Evolutionary conservation across 139 green algal genomes (phyloP), one percentile per base, ranked within the genome.

Genomic region (Chara braunii): DNA sequence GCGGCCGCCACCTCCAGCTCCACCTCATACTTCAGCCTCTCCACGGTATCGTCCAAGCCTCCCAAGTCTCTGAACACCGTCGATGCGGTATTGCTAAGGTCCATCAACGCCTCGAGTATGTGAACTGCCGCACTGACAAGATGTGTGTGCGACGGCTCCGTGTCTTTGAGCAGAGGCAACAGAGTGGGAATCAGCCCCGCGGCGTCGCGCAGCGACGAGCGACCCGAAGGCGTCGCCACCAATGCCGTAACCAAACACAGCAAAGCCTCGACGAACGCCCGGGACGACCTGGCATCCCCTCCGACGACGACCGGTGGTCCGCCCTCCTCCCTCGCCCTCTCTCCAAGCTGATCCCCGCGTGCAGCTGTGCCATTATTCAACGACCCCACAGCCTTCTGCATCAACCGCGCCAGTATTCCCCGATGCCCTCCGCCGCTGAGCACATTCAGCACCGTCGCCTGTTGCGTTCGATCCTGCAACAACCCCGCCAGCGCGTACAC

Each of bases 41-140:
- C 23, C 7, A 95, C 84, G 67, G 94, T 84, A 43, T 80, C 75
- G 1, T 76, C 57, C 29, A 94, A 60, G 8, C 89, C 91, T 32
- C 83, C 79, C 14, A 94, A 68, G n/a, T 96, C 91, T 5, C 85
- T 62, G 74, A 97, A 95, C 14, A 85, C 55, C 8, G 78, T 73
- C 9, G 68, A 63, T 2, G 86, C 82, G 3, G 77, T 51, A 24
- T 82, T 77, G 55, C 45, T 80, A 64, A 85, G 89, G 67, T 97
- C 91, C 79, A 97, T 87, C 75, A 88, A 94, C 11, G 79, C 67
- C 76, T 96, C 90, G 34, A 96, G 69, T 36, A 94, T 84, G 33
- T 84, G 81, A 32, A 94, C 80, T 0, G 77, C 79, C 8, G 67
- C 71, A 2, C 78, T 80, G 18, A 96, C 84, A 22, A 96, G 43